A percentile compares a stretch with the other conserved stretches of the same genome.
Conservation (phyloP, 2,329 filamentous ascomycete genomes). For the Lizonia empirigonia region DNA sequence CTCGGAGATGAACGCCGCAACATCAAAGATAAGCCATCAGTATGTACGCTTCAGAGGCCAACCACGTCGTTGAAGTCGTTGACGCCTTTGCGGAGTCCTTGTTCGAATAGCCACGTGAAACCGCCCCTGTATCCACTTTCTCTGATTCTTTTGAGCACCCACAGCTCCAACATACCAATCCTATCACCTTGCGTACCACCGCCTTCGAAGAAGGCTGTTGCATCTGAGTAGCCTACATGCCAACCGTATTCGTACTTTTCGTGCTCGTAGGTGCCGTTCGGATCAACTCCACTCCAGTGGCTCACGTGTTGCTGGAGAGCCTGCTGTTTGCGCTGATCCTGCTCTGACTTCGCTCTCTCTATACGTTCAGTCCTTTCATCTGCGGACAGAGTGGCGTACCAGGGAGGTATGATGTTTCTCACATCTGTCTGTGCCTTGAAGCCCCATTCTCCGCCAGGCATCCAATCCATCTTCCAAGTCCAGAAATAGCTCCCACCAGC, state of each 20-base stretch:
- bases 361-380: conserved; percentile 36
- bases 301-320: conserved; percentile 53
- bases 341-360: conserved; percentile 49
- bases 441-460: conserved; percentile 66
- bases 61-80: conserved; percentile 45
- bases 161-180: conserved; percentile 64
- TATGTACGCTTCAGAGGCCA: conserved; percentile 21
- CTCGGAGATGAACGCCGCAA: conserved; percentile 3
- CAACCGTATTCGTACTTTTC: conserved; percentile 62
- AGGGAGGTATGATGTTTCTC: conserved; percentile 48
- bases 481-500: conserved; percentile 63
- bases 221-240: conserved; percentile 62
- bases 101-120: conserved; percentile 59
- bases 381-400: conserved; percentile 30
- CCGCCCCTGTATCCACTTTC: conserved; percentile 57
- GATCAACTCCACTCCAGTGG: conserved; percentile 57
- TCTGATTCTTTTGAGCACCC: conserved; percentile 60
- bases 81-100: conserved; percentile 56
- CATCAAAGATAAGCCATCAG: not conserved
- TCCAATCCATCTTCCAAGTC: conserved; percentile 67
- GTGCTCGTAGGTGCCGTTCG: conserved; percentile 57
- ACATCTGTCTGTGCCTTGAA: conserved; percentile 60
- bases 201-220: conserved; percentile 56
- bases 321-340: conserved; percentile 41
- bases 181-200: conserved; percentile 52